phyloP scores from a whole-genome alignment of 352 stramenopile species.

The Phytophthora kernoviae region DNA sequence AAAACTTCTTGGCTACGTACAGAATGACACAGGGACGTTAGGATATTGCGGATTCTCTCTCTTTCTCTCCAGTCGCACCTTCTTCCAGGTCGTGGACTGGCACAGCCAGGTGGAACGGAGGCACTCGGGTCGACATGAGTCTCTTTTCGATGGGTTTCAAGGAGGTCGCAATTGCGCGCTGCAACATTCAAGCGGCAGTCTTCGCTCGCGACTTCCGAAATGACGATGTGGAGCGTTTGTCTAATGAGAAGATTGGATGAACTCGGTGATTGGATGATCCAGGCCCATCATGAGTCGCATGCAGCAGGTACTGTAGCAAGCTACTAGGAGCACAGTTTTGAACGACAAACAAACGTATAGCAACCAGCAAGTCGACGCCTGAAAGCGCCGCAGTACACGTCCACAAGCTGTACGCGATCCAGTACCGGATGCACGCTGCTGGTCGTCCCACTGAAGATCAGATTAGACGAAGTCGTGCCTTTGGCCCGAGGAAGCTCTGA shows the following conservation, averaged over 20 bases:
- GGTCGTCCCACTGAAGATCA: no score
- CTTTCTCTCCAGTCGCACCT: constrained; percentile 35
- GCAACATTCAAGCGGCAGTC: constrained; percentile 25
- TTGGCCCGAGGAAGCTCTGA: no score
- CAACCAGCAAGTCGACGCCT: no score
- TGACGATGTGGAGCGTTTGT: constrained; percentile 11
- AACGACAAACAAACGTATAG: no score
- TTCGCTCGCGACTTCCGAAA: constrained; percentile 8
- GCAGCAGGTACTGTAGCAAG: not conserved
- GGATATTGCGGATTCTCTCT: not conserved
- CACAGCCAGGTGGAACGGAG: constrained; percentile 92
- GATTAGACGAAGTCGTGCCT: no score
- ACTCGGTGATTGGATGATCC: constrained; percentile 20
- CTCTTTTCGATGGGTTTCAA: constrained; percentile 20
- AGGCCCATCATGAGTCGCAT: not conserved
- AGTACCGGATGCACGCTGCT: no score
- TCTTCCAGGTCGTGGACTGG: constrained; percentile 94
- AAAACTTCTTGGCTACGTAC: constrained; percentile 90
- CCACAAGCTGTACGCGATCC: no score
- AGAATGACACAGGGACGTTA: not conserved
- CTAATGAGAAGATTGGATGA: constrained; percentile 14
- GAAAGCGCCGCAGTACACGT: no score
- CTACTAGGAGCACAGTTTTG: no score
- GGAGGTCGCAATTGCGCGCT: constrained; percentile 19
- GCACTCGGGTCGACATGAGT: constrained; percentile 44